Base-by-base conservation (phyloP, 2,329 filamentous ascomycete genomes). In the Colletotrichum sp. region DNA sequence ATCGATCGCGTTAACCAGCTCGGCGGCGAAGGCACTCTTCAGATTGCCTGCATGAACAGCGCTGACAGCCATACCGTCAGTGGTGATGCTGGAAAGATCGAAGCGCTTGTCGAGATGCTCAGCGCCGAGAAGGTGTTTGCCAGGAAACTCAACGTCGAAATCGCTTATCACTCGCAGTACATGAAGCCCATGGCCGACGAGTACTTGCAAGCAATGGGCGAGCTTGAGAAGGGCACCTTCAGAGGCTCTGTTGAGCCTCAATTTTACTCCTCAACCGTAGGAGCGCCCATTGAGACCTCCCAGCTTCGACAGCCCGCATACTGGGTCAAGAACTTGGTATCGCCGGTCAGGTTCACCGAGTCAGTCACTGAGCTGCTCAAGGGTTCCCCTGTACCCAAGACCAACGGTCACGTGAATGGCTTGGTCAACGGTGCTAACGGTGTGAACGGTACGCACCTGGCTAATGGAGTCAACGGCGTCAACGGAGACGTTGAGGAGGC, bases 91-190 rank as follows among this genome's bases (percentile, higher is more conserved):
- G 28, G n/a, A 5, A 76, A 68, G 34, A 70, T 78, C 13, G 84
- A 83, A 70, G 82, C 79, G 34, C 70, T 83, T 12, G 84, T 80
- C 0, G 75, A 76, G 4, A 80, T 86, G 18, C 78, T 88, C 18
- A 70, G 77, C 8, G 69, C 70, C 1, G 82, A 79, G 43, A 80
- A 77, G 0, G 79, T 88, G 7, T 91, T 91, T 79, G 86, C 87
- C 70, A 85, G 87, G 32, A 87, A 86, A 55, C 84, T 91, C 4
- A 84, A 85, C 8, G 87, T 91, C 9, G 86, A 88, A 12, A 85
- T 87, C 13, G 89, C 89, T 1, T 91, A 91, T 60, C 90, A 91
- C 79, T 91, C 89, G 0, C 83, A 86, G 36, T 88, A 90, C 77
- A 91, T 91, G 89, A 84, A 78, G 36, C 76, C 81, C 2, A 81